phyloP scores from a whole-genome alignment of 1,284 basidiomycete genomes.

The Tilletia indica region DNA sequence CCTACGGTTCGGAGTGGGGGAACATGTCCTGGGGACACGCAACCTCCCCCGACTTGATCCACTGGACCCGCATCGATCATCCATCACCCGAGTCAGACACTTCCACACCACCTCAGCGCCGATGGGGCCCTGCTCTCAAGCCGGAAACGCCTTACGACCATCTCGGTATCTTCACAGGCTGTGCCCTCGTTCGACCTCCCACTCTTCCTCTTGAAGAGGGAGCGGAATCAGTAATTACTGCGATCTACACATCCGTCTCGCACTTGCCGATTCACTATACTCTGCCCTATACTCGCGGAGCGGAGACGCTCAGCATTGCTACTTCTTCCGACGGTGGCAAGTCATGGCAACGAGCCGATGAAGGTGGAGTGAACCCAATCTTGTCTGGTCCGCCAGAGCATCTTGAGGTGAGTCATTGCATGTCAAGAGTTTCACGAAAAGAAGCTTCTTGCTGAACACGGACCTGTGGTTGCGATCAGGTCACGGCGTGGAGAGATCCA shows the following conservation, averaged over 20 bases:
- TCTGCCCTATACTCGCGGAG: constrained; percentile 34
- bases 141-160: constrained; percentile 29
- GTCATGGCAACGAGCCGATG: constrained; percentile 25
- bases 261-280: constrained; percentile 41
- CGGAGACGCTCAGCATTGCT: constrained; percentile 39
- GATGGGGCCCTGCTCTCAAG: background rate
- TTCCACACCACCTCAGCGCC: background rate
- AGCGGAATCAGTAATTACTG: constrained; percentile 30
- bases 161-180: constrained; percentile 42
- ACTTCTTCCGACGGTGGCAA: constrained; percentile 38
- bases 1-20: constrained; percentile 38
- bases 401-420: constrained; percentile 18
- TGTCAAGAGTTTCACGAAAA: no score
- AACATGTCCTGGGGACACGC: constrained; percentile 44
- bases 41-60: constrained; percentile 34
- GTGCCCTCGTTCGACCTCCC: constrained; percentile 34
- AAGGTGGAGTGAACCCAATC: constrained; percentile 24
- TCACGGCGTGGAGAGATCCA: constrained; percentile 44
- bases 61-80: constrained; percentile 29
- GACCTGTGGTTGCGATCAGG: background rate
- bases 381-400: constrained; percentile 33
- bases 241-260: constrained; percentile 44
- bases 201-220: constrained; percentile 20
- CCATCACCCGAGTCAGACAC: background rate
- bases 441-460: background rate